Evolutionary conservation across 2,329 filamentous ascomycete genomes (phyloP).

Genomic region (Aspergillus quadricinctus): DNA sequence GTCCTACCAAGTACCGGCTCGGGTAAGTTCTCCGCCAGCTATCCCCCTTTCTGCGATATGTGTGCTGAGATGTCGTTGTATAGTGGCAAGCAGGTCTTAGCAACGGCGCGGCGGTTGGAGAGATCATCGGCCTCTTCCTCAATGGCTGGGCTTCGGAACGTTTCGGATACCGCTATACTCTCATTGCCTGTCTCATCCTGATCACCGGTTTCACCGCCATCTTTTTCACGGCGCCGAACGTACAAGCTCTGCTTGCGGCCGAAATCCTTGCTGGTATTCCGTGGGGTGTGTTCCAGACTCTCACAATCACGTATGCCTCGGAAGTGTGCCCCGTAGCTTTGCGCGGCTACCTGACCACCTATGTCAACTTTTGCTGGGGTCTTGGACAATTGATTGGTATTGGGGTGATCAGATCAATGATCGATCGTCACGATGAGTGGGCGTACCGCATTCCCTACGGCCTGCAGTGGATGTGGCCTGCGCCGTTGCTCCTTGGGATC

Average conservation of each 20-base stretch:
- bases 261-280: conserved; percentile 50
- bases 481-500: conserved; percentile 46
- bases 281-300: conserved; percentile 50
- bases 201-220: conserved; percentile 48
- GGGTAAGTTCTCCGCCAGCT: conserved; percentile 23
- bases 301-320: conserved; percentile 45
- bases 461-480: conserved; percentile 52
- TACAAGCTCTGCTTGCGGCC: conserved; percentile 46
- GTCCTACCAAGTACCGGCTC: conserved; percentile 36
- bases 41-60: not conserved
- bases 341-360: conserved; percentile 44
- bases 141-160: conserved; percentile 50
- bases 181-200: conserved; percentile 44
- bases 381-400: conserved; percentile 50
- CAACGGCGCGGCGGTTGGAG: conserved; percentile 41
- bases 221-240: conserved; percentile 49
- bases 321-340: conserved; percentile 46
- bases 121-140: conserved; percentile 50
- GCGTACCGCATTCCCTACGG: conserved; percentile 50
- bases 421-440: conserved; percentile 46
- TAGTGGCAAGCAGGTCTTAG: conserved; percentile 45
- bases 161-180: conserved; percentile 50
- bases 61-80: conserved; percentile 13
- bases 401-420: conserved; percentile 48
- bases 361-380: conserved; percentile 46